Conservation (phyloP, 2,329 filamentous ascomycete genomes). For the Plectosphaerella sp. region DNA sequence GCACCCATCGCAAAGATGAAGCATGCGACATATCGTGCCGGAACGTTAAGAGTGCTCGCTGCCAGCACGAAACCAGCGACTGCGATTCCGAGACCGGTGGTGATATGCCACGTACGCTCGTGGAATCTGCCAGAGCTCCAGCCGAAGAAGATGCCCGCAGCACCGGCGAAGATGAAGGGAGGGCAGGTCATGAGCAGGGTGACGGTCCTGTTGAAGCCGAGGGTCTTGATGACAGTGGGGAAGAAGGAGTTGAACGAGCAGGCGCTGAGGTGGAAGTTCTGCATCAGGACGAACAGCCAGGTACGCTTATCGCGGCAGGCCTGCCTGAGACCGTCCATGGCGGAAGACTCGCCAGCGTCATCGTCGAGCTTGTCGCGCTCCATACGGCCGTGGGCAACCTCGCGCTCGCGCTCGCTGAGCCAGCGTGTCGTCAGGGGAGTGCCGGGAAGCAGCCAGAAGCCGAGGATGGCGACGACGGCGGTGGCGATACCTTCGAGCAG, state of each 20-base stretch:
- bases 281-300: constrained; percentile 50
- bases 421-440: constrained; percentile 35
- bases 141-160: constrained; percentile 38
- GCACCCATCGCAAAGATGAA: constrained; percentile 37
- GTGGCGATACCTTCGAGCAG: constrained; percentile 57
- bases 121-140: constrained; percentile 45
- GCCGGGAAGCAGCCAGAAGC: constrained; percentile 50
- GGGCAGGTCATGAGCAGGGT: constrained; percentile 49
- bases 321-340: constrained; percentile 42
- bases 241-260: constrained; percentile 43
- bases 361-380: constrained; percentile 47
- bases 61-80: constrained; percentile 37
- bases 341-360: constrained; percentile 28
- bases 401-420: constrained; percentile 39
- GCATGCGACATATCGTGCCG: constrained; percentile 34
- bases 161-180: constrained; percentile 45
- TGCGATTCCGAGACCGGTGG: constrained; percentile 32
- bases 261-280: constrained; percentile 50
- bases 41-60: constrained; percentile 28
- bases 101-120: constrained; percentile 47
- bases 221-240: constrained; percentile 39
- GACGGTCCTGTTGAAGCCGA: constrained; percentile 43
- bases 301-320: constrained; percentile 44
- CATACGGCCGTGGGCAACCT: constrained; percentile 42
- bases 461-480: constrained; percentile 53